These are phyloP conservation scores for Cryptosporidium canis DNA, from an alignment of 169 alveolate genomes.

Conservation along the genomic window DNA sequence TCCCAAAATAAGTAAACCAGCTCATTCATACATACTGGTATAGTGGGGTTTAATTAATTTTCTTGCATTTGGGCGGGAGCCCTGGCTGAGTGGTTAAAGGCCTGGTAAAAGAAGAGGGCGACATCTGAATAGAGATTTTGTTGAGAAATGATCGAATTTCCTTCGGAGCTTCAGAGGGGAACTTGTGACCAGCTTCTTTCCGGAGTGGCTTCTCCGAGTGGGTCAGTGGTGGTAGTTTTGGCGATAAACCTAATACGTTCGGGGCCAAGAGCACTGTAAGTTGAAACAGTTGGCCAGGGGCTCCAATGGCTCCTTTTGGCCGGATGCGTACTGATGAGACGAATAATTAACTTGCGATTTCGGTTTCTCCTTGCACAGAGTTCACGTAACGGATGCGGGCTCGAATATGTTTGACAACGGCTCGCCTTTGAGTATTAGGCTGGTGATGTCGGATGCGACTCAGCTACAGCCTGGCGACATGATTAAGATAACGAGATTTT, in stretches of 20 bases:
- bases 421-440: conserved; percentile 62
- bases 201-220: conserved; percentile 56
- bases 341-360: background rate
- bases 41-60: conserved; percentile 9
- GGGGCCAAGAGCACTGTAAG: conserved; percentile 74
- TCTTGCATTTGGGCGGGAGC: background rate
- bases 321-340: background rate
- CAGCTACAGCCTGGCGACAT: conserved; percentile 70
- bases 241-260: conserved; percentile 68
- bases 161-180: conserved; percentile 64
- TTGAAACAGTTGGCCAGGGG: background rate
- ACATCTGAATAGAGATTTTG: background rate
- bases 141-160: conserved; percentile 37
- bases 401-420: conserved; percentile 65
- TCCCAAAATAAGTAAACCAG: background rate
- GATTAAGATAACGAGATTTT: conserved; percentile 50
- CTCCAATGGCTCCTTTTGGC: background rate
- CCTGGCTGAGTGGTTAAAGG: background rate
- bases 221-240: conserved; percentile 56
- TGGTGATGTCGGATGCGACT: conserved; percentile 72
- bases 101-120: background rate
- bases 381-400: conserved; percentile 72
- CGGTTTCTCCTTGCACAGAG: conserved; percentile 2
- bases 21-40: background rate
- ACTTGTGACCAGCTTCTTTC: conserved; percentile 71